Conservation (phyloP, 805 yeast species). For the Candida manassasensis region DNA sequence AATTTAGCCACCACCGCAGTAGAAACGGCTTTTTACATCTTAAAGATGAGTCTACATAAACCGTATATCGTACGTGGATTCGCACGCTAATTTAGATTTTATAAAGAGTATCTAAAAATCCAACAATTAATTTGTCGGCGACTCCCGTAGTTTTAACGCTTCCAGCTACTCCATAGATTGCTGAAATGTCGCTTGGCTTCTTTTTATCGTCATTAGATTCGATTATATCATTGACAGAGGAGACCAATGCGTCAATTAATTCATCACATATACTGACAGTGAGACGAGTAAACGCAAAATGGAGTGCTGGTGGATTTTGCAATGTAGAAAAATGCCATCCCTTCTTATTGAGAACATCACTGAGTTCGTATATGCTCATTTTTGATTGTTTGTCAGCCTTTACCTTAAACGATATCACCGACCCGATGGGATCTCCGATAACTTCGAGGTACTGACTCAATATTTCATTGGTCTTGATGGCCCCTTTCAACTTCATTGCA, state of each 20-base stretch:
- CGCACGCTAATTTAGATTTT: no score
- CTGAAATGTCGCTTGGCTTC: conserved; percentile 63
- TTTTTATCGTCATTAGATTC: conserved; percentile 16
- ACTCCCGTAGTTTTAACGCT: conserved; percentile 79
- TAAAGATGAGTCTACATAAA: no score
- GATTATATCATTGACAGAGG: conserved; percentile 33
- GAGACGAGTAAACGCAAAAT: conserved; percentile 79
- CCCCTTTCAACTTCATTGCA: conserved; percentile 51
- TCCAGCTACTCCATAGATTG: conserved; percentile 93
- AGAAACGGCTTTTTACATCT: no score
- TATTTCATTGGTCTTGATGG: conserved; percentile 41
- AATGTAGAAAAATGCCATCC: conserved; percentile 91
- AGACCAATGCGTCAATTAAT: conserved; percentile 49
- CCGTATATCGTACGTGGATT: no score
- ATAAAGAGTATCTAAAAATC: conserved; percentile 78
- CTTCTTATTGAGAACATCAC: conserved; percentile 59
- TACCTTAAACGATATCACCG: conserved; percentile 78
- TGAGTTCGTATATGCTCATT: conserved; percentile 70
- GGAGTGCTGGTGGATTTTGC: conserved; percentile 88
- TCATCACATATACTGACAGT: conserved; percentile 59
- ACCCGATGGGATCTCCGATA: conserved; percentile 79
- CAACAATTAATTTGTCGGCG: conserved; percentile 73
- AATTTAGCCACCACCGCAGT: no score
- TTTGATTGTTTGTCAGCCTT: conserved; percentile 15
- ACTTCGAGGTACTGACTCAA: conserved; percentile 52